Evolutionary conservation across 169 alveolate genomes (phyloP).

Genomic region (Plasmodium chabaudi): DNA sequence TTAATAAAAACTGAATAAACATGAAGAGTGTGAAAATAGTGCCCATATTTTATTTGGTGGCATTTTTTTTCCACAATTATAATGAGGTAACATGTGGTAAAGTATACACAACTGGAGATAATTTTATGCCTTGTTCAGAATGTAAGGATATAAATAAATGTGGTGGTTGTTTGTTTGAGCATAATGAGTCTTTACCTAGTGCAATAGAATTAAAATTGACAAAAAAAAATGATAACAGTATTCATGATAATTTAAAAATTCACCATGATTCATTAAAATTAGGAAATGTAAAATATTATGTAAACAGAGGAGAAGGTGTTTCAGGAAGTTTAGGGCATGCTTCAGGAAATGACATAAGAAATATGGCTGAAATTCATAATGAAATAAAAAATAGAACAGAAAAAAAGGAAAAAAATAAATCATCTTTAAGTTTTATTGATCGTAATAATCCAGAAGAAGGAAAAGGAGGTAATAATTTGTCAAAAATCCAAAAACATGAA

Average conservation of each 20-base stretch:
- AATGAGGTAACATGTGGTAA: conserved; percentile 13
- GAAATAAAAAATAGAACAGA: conserved; percentile 18
- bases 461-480: neutral
- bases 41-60: conserved; percentile 4
- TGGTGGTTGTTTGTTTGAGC: conserved; percentile 52
- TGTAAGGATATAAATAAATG: conserved; percentile 30
- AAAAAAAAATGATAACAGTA: conserved; percentile 1
- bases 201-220: conserved; percentile 56
- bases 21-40: conserved; percentile 11
- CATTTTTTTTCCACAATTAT: conserved; percentile 13
- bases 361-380: conserved; percentile 22
- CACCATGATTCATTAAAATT: conserved; percentile 60
- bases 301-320: conserved; percentile 62
- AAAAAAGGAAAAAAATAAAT: conserved; percentile 7
- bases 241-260: conserved; percentile 46
- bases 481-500: conserved; percentile 53
- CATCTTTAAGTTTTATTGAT: conserved; percentile 5
- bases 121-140: conserved; percentile 60
- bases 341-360: conserved; percentile 10
- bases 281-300: conserved; percentile 68
- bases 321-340: conserved; percentile 59
- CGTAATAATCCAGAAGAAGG: neutral
- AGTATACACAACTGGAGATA: conserved; percentile 14
- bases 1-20: neutral
- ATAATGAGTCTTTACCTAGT: conserved; percentile 30